Base-by-base conservation (phyloP, 345 rosid species). In the Gossypium anomalum region DNA sequence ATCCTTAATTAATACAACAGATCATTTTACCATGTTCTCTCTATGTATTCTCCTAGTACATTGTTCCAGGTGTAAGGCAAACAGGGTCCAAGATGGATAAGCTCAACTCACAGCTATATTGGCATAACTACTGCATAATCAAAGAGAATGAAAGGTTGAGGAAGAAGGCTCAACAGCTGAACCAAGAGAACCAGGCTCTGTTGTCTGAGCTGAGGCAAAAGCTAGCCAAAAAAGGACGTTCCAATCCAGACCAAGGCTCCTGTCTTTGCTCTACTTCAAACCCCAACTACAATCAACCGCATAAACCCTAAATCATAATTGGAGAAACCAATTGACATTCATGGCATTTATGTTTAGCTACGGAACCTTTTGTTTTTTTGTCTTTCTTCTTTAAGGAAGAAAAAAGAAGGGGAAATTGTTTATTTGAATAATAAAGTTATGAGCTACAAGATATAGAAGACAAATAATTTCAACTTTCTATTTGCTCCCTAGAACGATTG, bases 101-200 rank as follows among this genome's bases (percentile, higher is more conserved):
- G 81, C 63, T 67, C 45, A 89, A 83, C 84, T 66, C 84, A 9
- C 73, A 81, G 67, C 75, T 87, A 19, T 81, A 78, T 75, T 45
- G 83, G 85, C 81, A 85, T 81, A 86, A 86, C 84, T 82, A 79
- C 58, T 75, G 71, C 16, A 87, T 86, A 38, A 73, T 78, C 63
- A 81, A 80, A 22, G 85, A 89, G 76, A 89, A 84, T 43, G 83
- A 86, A 81, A 77, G 73, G 81, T 82, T 83, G 41, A 73, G 87
- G 86, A 83, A 67, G 78, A 83, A 78, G 69, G 87, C 87, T 51
- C 80, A 85, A 29, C 79, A 76, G 76, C 91, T 87, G 20, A 77
- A 79, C 60, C 79, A 83, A 75, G 87, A 87, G 83, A 85, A 87
- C 67, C 81, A 86, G 80, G 79, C 81, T 25, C 71, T 83, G 60